These are phyloP conservation scores for Brassica hybrid DNA, from an alignment of 441 rosid genomes.

Conservation along the genomic window DNA sequence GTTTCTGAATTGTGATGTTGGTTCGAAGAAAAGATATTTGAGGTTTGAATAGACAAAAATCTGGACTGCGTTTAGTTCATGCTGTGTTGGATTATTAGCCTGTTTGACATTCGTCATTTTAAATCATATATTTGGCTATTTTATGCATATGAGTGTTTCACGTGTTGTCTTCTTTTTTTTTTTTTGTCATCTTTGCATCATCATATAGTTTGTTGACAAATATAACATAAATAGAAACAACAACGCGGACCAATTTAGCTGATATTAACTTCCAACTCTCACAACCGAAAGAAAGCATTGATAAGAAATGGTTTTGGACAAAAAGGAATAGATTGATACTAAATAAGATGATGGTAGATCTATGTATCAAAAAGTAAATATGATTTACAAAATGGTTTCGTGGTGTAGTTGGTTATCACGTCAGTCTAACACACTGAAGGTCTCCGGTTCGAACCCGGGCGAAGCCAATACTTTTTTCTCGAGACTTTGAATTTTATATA, in stretches of 20 bases:
- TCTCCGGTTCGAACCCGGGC: slow-evolving; percentile 91
- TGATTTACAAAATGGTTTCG: slow-evolving; percentile 43
- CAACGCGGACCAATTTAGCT: no score
- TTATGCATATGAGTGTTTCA: not conserved
- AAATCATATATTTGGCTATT: not conserved
- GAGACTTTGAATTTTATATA: not conserved
- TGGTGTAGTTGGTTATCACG: slow-evolving; percentile 99
- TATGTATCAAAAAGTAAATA: no score
- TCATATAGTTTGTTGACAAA: not conserved
- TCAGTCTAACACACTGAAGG: slow-evolving; percentile 99
- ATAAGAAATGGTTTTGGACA: no score
- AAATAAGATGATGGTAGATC: no score
- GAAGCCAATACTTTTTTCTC: slow-evolving; percentile 47
- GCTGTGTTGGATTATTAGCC: slow-evolving; percentile 25
- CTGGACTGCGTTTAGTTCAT: not conserved
- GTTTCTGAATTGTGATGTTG: not conserved
- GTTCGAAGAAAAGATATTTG: not conserved
- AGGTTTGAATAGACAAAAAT: slow-evolving; percentile 1
- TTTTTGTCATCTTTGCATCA: not conserved
- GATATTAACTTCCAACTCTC: not conserved
- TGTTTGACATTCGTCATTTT: slow-evolving; percentile 24
- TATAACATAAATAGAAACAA: not conserved
- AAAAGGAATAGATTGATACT: no score
- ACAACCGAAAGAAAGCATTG: not conserved
- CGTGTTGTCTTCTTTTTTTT: not conserved